Evolutionary conservation across 2,329 filamentous ascomycete genomes (phyloP), one percentile per base, ranked within the genome.

Genomic region (Apiospora koreana): DNA sequence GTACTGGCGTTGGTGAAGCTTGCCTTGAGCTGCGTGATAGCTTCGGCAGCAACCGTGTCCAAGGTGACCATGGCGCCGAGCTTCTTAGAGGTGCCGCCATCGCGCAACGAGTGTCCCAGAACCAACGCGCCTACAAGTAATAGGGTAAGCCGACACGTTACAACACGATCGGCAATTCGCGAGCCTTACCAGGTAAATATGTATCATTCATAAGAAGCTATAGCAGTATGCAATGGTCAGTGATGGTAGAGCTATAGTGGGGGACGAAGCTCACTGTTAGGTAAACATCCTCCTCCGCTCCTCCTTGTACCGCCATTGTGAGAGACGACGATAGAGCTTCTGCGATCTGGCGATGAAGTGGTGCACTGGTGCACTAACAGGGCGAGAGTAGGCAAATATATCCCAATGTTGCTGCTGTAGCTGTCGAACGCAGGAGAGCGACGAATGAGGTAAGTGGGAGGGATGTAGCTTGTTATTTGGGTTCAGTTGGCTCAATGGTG

Each of bases 201-300:
- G 89, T 89, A 83, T 99, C 95, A 84, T 90, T 97, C 84, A 97
- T 86, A 70, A 98, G 89, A 81, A 99, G 93, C 95, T 98, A 38
- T 21, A 9, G 14, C 14, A 8, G 1, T 25, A 35, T 41, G n/a
- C 21, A 18, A 2, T n/a, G 9, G 54, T 62, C 64, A 45, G 38
- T 28, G 14, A 28, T 42, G 10, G 25, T 18, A 7, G 23, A 25
- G 23, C 38, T 42, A 18, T 81, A 98, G 93, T 95, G 66, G n/a
- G 58, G 62, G 9, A 35, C 16, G 64, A 18, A 42, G 23, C 70
- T 68, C 66, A 71, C 70, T 12, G 70, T 71, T 28, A 71, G 68
- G 62, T 71, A 71, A 67, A 71, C 70, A 70, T 71, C 70, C 58
- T 64, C 67, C 35, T 68, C 70, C 38, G 45, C 23, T 42, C 58